Evolutionary conservation across 1,284 basidiomycete genomes (phyloP), one percentile per base, ranked within the genome.

Genomic region (Ceratobasidium sp.): DNA sequence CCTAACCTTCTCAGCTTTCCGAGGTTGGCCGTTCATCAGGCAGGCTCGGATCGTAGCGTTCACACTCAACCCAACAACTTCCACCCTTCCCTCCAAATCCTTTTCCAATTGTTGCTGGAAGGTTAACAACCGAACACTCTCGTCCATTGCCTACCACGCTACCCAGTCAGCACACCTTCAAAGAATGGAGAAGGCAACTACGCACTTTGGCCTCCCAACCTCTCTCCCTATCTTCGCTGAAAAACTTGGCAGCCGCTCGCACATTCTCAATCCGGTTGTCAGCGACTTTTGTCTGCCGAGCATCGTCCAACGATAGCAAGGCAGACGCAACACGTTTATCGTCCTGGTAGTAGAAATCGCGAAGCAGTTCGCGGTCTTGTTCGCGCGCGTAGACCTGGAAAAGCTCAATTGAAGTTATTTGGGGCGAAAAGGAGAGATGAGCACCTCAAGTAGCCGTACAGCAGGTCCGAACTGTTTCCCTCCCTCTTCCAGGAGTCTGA

Each of bases 271-370:
- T 31, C 20, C 25, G 55, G 57, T 52, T 68, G 35, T 50, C 34
- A 17, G 47, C 15, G 20, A 55, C 57, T 25, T 55, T 53, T 2
- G 65, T 47, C 27, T 34, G 77, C 5, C 85, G 82, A 15, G 94
- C 92, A 77, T 97, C 95, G 47, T 93, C 91, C 47, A 99, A 80
- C 43, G 87, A 90, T 5, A 98, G 80, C 17, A 92, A 85, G 0
- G 94, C 97, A 76, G 89, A 95, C 75, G 98, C 96, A 6, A 93
- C 90, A 50, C 96, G 84, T 71, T 96, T 85, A 79, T 99, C 97
- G 76, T 99, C 97, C 58, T 96, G 96, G 77, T 96, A 99, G 79
- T 96, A 99, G 78, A 97, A 98, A 77, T 99, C 95, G 17, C 93
- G 85, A 13, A 98, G 82, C 85, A 99, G 90, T 72, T 95, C 94